Evolutionary conservation across 768 basidiomycete species (phyloP).

Genomic region (Polyporus arcularius): DNA sequence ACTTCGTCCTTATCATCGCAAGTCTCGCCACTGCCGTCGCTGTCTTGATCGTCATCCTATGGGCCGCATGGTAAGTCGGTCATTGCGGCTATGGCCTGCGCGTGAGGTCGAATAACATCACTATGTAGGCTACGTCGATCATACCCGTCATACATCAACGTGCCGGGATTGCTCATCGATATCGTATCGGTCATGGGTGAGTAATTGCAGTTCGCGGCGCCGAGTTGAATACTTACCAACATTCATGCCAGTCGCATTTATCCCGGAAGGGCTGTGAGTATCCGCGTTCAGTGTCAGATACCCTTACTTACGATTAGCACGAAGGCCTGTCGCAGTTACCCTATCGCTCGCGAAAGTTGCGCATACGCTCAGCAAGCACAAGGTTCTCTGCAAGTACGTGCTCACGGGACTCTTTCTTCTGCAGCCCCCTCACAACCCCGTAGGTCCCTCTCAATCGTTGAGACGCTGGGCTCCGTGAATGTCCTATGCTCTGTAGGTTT

Average conservation of each 20-base stretch:
- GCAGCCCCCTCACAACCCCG: background rate
- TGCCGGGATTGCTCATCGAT: conserved; percentile 51
- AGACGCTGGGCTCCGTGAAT: conserved; percentile 62
- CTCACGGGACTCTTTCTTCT: background rate
- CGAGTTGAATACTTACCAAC: background rate
- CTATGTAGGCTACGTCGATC: conserved; percentile 38
- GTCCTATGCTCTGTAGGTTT: conserved; percentile 36
- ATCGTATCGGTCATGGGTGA: conserved; percentile 46
- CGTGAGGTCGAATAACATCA: conserved; percentile 14
- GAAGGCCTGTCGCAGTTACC: conserved; percentile 52
- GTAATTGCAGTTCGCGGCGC: background rate
- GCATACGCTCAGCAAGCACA: conserved; percentile 48
- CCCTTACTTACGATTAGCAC: background rate
- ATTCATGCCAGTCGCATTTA: conserved; percentile 38
- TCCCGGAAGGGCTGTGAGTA: conserved; percentile 48
- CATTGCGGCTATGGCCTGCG: background rate
- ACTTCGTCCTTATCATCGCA: conserved; percentile 56
- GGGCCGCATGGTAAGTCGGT: conserved; percentile 38
- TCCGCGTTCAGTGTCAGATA: background rate
- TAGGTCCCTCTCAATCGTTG: conserved; percentile 56
- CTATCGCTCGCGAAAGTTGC: conserved; percentile 41
- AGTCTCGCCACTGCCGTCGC: conserved; percentile 45
- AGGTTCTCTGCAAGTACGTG: conserved; percentile 46
- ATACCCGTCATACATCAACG: conserved; percentile 47
- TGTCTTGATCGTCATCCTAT: conserved; percentile 47